phyloP scores from a whole-genome alignment of 495 filamentous ascomycete genomes.

The Penicillium paradoxum region DNA sequence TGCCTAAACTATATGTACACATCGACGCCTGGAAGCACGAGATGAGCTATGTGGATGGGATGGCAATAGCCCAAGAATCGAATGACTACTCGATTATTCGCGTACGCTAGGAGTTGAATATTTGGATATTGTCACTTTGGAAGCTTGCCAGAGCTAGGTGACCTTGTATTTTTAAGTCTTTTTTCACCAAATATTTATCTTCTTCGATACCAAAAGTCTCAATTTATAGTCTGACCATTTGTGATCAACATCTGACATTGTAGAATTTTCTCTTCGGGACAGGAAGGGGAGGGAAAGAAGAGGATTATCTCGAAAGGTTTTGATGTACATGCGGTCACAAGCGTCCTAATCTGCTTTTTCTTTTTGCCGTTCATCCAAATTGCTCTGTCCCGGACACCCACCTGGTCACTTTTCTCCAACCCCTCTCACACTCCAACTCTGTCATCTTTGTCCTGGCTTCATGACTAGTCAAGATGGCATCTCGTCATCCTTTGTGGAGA shows the following conservation, averaged over 20 bases:
- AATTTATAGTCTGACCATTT: too few species aligned
- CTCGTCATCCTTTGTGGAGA: slow-evolving; percentile 78
- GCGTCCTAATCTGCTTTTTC: too few species aligned
- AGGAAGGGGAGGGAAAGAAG: too few species aligned
- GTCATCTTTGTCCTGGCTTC: slow-evolving; percentile 14
- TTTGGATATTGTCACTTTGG: not conserved
- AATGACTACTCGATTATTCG: not conserved
- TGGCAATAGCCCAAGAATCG: not conserved
- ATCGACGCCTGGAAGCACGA: not conserved
- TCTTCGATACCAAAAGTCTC: too few species aligned
- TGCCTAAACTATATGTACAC: slow-evolving; percentile 40
- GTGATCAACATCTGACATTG: too few species aligned
- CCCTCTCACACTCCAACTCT: too few species aligned
- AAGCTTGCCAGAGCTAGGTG: not conserved
- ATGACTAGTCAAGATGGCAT: slow-evolving; percentile 50
- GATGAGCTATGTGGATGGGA: not conserved
- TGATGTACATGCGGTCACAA: too few species aligned
- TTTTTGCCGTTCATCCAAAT: too few species aligned
- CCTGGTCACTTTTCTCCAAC: not conserved
- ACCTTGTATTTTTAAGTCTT: slow-evolving; percentile 1
- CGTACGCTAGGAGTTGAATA: not conserved
- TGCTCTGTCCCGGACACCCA: not conserved
- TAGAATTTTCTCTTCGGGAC: too few species aligned
- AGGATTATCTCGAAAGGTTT: too few species aligned
- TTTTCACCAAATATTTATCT: not conserved